Base-by-base conservation (phyloP, 768 basidiomycete species). In the Suillus brevipes region DNA sequence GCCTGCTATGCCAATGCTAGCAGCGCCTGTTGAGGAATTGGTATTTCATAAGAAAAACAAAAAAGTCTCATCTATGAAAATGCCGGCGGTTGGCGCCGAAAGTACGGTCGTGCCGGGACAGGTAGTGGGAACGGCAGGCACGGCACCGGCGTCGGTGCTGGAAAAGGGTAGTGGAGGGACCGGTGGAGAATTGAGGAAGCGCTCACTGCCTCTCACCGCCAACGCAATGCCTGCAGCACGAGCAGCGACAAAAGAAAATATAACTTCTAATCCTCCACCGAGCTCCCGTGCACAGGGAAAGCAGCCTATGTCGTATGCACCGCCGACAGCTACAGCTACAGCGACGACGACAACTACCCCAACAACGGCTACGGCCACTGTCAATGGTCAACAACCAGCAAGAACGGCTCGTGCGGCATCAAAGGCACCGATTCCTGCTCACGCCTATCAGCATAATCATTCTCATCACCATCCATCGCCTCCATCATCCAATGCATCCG, bases 211-310 rank as follows among this genome's bases (percentile, higher is more conserved):
- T 78, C 79, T 73, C 73, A 74, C 76, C 63, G 72, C 68, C 71
- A 79, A 79, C 71, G 78, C 77, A 68, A 82, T 81, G 79, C 75
- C 83, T 78, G 72, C 81, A 72, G 70, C 76, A 72, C 73, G 78
- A 68, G 66, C 79, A 69, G 71, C 78, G 68, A 72, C 81, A 72
- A 70, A 80, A 75, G 67, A 82, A 75, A 72, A 78, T 73, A 45
- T 69, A 28, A 61, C 74, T 20, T 52, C 69, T 23, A 72, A 76
- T 60, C 84, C 85, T 37, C 85, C 83, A 47, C 93, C 90, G 42
- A 89, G 87, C 66, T 91, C 92, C 60, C 86, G 94, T 18, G 93
- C 94, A 28, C 92, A 92, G 68, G 94, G 94, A 70, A 97, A 97
- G 82, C 92, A 94, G 72, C 94, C 94, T 38, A 95, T 95, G 94